A percentile compares a stretch with the other conserved stretches of the same genome.
phyloP scores from a whole-genome alignment of 495 filamentous ascomycete species.

The Neurospora discreta region DNA sequence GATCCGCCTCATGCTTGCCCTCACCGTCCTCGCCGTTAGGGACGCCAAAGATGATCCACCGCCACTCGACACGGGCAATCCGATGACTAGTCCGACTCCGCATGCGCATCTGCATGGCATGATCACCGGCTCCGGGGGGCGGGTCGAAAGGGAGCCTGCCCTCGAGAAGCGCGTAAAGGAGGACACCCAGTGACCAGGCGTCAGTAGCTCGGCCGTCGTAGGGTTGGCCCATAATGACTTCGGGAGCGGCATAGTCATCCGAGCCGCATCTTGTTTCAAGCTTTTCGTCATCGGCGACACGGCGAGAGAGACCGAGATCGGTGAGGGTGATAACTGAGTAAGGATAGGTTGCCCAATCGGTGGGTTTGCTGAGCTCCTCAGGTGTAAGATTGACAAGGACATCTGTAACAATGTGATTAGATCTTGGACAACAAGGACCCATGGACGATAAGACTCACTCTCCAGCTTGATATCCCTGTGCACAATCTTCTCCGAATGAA shows the following conservation, averaged over 20 bases:
- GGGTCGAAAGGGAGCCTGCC: slow-evolving; percentile 86
- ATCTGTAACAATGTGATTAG: slow-evolving; percentile 40
- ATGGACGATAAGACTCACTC: slow-evolving; percentile 45
- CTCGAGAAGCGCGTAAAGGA: slow-evolving; percentile 90
- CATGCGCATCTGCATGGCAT: slow-evolving; percentile 43
- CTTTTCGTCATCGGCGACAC: slow-evolving; percentile 65
- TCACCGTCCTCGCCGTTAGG: slow-evolving; percentile 47
- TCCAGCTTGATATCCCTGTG: slow-evolving; percentile 97
- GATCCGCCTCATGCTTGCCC: slow-evolving; percentile 37
- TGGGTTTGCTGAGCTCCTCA: slow-evolving; percentile 29
- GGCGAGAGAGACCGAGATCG: slow-evolving; percentile 82
- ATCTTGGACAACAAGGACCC: not conserved
- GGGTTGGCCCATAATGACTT: slow-evolving; percentile 87
- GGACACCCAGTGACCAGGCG: slow-evolving; percentile 88
- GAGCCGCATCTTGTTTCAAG: slow-evolving; percentile 86
- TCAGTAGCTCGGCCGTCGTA: slow-evolving; percentile 92
- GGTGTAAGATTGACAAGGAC: slow-evolving; percentile 76
- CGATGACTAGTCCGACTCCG: slow-evolving; percentile 73
- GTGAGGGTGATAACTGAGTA: slow-evolving; percentile 78
- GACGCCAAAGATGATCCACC: slow-evolving; percentile 74
- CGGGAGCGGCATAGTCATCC: slow-evolving; percentile 94
- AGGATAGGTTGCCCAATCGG: slow-evolving; percentile 60
- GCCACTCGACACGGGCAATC: slow-evolving; percentile 92
- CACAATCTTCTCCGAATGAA: slow-evolving; percentile 77
- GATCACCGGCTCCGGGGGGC: slow-evolving; percentile 57